Conservation (phyloP, 768 basidiomycete species). For the Lactifluus hygrophoroides region DNA sequence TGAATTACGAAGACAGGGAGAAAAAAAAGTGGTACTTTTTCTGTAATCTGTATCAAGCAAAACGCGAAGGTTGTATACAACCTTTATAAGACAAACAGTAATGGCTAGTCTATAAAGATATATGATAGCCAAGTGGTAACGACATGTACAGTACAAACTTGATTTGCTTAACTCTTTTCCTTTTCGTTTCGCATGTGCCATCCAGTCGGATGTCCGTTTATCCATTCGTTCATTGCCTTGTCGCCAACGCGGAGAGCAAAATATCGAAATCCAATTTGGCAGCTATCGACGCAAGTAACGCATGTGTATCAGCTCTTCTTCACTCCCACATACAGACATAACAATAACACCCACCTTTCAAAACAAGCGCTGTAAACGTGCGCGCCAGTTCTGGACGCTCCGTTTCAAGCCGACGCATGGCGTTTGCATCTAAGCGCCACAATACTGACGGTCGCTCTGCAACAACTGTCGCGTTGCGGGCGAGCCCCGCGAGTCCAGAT, state of each 20-base stretch:
- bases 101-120: conserved; percentile 4
- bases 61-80: neutral
- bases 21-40: too few species aligned
- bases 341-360: conserved; percentile 50
- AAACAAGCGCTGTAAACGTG: conserved; percentile 54
- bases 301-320: neutral
- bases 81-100: neutral
- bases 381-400: conserved; percentile 63
- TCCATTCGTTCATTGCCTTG: conserved; percentile 24
- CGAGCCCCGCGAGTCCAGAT: conserved; percentile 67
- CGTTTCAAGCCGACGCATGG: conserved; percentile 51
- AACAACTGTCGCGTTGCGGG: conserved; percentile 78
- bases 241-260: conserved; percentile 47
- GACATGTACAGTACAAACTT: neutral
- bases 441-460: conserved; percentile 71
- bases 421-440: conserved; percentile 66
- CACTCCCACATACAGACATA: neutral
- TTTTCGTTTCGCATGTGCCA: neutral
- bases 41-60: too few species aligned
- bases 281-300: conserved; percentile 29
- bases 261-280: conserved; percentile 61
- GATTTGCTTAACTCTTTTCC: neutral
- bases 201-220: neutral
- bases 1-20: too few species aligned
- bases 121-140: neutral